phyloP scores from a whole-genome alignment of 768 basidiomycete genomes.

The Termitomyces sp. region DNA sequence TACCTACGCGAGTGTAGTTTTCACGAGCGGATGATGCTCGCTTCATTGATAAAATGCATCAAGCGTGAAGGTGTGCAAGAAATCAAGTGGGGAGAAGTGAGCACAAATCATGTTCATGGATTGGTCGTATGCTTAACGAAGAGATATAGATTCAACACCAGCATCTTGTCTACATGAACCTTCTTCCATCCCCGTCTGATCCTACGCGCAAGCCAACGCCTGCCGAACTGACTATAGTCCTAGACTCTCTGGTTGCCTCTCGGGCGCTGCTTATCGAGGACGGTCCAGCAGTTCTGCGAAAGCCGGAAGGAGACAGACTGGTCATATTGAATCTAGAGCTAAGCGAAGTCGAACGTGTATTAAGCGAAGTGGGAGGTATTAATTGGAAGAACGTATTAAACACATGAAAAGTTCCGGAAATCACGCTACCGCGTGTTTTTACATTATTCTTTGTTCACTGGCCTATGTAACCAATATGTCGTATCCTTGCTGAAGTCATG shows the following conservation, averaged over 20 bases:
- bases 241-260: conserved; percentile 73
- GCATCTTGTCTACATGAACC: conserved; percentile 63
- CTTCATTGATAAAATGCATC: conserved; percentile 75
- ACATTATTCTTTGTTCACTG: too few relatives aligned
- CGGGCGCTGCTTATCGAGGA: conserved; percentile 75
- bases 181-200: conserved; percentile 55
- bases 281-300: conserved; percentile 45
- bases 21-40: conserved; percentile 86
- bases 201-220: conserved; percentile 51
- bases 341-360: conserved; percentile 76
- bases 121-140: background rate
- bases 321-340: conserved; percentile 82
- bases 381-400: too few relatives aligned
- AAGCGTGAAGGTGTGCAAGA: conserved; percentile 83
- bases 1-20: conserved; percentile 80
- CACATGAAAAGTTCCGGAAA: background rate
- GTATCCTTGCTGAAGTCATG: too few relatives aligned
- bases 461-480: too few relatives aligned
- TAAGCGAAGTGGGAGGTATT: conserved; percentile 74
- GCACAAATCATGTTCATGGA: conserved; percentile 14
- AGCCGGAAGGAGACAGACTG: conserved; percentile 59
- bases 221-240: conserved; percentile 61
- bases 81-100: conserved; percentile 78
- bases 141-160: conserved; percentile 58
- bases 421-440: background rate